Conservation (phyloP, 805 yeast species). For the Suhomyces vadensis region DNA sequence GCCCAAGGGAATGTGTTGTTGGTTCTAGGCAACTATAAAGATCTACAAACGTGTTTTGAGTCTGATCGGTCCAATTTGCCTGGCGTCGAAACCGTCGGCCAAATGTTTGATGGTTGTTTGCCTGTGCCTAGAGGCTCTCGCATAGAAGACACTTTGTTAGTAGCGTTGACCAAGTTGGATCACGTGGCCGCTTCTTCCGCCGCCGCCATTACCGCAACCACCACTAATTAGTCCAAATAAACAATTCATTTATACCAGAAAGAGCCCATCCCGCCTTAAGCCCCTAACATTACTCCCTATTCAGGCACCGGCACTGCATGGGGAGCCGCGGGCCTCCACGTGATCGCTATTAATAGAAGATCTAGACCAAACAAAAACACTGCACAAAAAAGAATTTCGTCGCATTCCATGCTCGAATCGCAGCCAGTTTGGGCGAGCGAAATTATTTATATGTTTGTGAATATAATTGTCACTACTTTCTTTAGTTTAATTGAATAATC, state of each 20-base stretch:
- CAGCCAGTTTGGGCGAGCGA: constrained; percentile 2
- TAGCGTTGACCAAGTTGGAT: constrained; percentile 46
- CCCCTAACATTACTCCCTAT: neutral
- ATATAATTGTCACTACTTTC: neutral
- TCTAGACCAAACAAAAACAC: constrained; percentile 7
- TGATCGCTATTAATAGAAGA: constrained; percentile 4
- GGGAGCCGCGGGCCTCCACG: too few relatives aligned
- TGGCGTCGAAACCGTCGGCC: constrained; percentile 54
- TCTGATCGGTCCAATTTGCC: constrained; percentile 51
- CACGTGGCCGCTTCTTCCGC: neutral
- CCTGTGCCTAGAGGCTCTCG: constrained; percentile 56
- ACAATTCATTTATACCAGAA: too few relatives aligned
- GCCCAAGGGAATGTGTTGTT: constrained; percentile 44
- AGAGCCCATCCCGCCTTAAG: too few relatives aligned
- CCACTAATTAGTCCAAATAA: too few relatives aligned
- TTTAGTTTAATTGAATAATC: neutral
- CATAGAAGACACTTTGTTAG: constrained; percentile 70
- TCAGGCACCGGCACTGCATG: neutral
- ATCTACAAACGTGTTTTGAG: constrained; percentile 53
- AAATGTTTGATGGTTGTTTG: constrained; percentile 68
- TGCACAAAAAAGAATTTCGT: constrained; percentile 5
- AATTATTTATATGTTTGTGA: neutral
- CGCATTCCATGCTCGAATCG: neutral
- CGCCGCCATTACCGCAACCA: neutral
- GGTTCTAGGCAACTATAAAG: constrained; percentile 64